These are phyloP conservation scores for Thalassiosira delicatula DNA, from an alignment of 352 stramenopile genomes.

Conservation along the genomic window DNA sequence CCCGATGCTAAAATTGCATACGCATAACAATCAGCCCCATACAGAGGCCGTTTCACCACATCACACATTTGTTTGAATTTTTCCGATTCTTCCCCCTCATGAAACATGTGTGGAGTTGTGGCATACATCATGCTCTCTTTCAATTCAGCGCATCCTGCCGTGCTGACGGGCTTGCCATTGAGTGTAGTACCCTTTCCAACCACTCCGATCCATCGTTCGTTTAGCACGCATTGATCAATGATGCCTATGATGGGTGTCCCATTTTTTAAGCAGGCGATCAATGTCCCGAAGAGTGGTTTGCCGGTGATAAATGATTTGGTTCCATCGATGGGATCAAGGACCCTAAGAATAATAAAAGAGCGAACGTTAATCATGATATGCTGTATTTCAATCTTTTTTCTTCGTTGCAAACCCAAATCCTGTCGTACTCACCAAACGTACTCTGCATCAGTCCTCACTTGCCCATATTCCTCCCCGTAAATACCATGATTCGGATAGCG, in stretches of 20 bases:
- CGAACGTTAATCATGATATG: too few species aligned
- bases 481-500: conserved; percentile 71
- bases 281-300: conserved; percentile 76
- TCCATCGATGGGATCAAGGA: conserved; percentile 79
- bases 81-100: conserved; percentile 52
- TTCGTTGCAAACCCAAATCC: neutral
- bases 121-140: conserved; percentile 66
- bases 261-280: conserved; percentile 68
- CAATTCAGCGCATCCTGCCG: conserved; percentile 43
- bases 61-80: conserved; percentile 65
- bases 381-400: too few species aligned
- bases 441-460: conserved; percentile 57
- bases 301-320: conserved; percentile 79
- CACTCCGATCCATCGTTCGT: conserved; percentile 70
- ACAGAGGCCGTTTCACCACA: conserved; percentile 49
- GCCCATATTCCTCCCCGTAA: conserved; percentile 74
- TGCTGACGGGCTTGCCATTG: conserved; percentile 63
- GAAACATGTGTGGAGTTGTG: conserved; percentile 76
- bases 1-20: conserved; percentile 75
- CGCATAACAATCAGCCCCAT: conserved; percentile 75
- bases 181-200: conserved; percentile 54
- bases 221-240: conserved; percentile 75
- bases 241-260: conserved; percentile 71
- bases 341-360: too few species aligned
- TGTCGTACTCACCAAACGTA: conserved; percentile 62